phyloP scores from a whole-genome alignment of 2,329 filamentous ascomycete genomes.

The Xylogone sp. region DNA sequence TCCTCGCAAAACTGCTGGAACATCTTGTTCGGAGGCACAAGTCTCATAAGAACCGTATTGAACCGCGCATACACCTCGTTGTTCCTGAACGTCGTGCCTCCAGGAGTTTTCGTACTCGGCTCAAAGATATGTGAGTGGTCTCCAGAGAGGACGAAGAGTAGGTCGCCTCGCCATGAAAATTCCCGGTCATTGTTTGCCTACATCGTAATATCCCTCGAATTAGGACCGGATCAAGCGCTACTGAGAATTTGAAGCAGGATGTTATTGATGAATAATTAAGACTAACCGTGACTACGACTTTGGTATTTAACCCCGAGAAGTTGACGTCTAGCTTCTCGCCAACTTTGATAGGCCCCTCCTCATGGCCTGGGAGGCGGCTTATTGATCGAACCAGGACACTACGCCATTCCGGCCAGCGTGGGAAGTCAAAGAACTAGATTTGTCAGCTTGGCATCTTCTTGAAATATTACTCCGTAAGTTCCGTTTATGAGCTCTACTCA shows the following conservation, averaged over 20 bases:
- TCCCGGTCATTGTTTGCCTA: constrained; percentile 10
- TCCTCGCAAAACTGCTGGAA: constrained; percentile 6
- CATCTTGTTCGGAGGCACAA: constrained; percentile 4
- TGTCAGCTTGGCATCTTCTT: too few relatives aligned
- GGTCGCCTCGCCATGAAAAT: constrained; percentile 16
- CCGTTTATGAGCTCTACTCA: too few relatives aligned
- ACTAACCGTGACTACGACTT: constrained; percentile 5
- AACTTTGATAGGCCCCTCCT: background rate
- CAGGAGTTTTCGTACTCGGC: constrained; percentile 15
- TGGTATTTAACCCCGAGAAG: constrained; percentile 5
- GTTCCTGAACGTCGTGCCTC: constrained; percentile 19
- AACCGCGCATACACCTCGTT: constrained; percentile 14
- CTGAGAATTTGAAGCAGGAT: too few relatives aligned
- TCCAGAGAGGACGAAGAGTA: constrained; percentile 15
- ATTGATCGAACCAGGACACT: constrained; percentile 3
- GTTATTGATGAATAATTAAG: too few relatives aligned
- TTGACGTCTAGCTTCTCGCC: constrained; percentile 5
- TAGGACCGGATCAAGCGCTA: too few relatives aligned
- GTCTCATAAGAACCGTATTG: constrained; percentile 5
- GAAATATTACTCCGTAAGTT: too few relatives aligned
- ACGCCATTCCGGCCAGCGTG: constrained; percentile 3
- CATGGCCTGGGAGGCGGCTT: background rate
- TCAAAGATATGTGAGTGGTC: constrained; percentile 17
- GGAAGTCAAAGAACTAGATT: constrained; percentile 9
- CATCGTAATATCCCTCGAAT: too few relatives aligned